Conservation (phyloP, 495 filamentous ascomycete genomes). For the Tricharina praecox region DNA sequence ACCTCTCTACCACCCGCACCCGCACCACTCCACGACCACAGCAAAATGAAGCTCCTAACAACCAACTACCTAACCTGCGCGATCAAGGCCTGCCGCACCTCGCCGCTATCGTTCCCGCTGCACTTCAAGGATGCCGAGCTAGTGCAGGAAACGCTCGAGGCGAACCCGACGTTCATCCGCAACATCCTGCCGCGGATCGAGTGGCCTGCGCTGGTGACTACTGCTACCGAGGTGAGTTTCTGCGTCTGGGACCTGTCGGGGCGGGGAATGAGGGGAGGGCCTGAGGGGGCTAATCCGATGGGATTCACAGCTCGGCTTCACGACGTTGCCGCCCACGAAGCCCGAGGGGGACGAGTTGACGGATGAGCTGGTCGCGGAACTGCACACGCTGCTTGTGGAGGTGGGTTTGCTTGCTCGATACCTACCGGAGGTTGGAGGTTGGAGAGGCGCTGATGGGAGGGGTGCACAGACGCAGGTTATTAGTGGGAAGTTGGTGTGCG, state of each 20-base stretch:
- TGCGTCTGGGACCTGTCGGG: too few species aligned
- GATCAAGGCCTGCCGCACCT: conserved; percentile 76
- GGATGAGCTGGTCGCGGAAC: conserved; percentile 50
- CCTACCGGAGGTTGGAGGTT: too few species aligned
- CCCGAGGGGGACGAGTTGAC: conserved; percentile 37
- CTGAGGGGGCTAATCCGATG: neutral
- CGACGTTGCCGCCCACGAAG: conserved; percentile 45
- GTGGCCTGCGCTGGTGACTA: conserved; percentile 59
- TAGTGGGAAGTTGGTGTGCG: conserved; percentile 78
- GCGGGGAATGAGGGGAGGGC: too few species aligned
- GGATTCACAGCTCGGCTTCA: conserved; percentile 69
- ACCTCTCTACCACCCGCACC: neutral
- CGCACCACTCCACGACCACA: neutral
- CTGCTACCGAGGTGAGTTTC: conserved; percentile 80
- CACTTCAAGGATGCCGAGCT: conserved; percentile 85
- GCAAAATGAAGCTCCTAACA: conserved; percentile 78
- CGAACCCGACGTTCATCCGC: conserved; percentile 57
- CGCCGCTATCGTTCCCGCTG: conserved; percentile 60
- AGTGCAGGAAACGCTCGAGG: conserved; percentile 58
- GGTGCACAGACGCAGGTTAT: conserved; percentile 72
- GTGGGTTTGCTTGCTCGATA: conserved; percentile 3
- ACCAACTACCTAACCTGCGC: conserved; percentile 96
- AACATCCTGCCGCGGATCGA: conserved; percentile 79
- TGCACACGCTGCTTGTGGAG: conserved; percentile 76
- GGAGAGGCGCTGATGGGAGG: too few species aligned